Evolutionary conservation across 352 stramenopile species (phyloP), one percentile per base, ranked within the genome.

Genomic region (Phytophthora ramorum): DNA sequence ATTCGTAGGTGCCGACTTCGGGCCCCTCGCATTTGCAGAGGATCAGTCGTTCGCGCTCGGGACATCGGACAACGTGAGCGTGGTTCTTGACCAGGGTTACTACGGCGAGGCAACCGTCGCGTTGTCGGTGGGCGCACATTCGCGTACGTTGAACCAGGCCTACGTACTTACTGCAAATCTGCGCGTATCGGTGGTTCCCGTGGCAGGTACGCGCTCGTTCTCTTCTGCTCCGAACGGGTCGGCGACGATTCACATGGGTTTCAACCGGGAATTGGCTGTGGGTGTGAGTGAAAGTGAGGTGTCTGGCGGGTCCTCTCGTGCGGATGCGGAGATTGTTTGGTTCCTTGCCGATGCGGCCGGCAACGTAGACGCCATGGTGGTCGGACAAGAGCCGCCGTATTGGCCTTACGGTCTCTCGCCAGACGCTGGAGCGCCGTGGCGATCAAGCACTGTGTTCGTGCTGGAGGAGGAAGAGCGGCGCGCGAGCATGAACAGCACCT

Each of bases 191-290:
- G 43, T 67, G 41, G 28, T 60, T 12, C 63, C 63, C 30, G 34
- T 55, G 2, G 48, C 57, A 35, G 10, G 7, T 47, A 20, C 16
- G 20, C 58, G 58, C 14, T 57, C 51, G 17, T 63, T 57, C 37
- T 47, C 63, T 37, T 46, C 37, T 16, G 22, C 17, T 12, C 57
- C 43, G 32, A 58, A 51, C 44, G 63, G 34, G n/a, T 63, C 57
- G 0, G 51, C 34, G 24, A 0, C 55, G 41, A 62, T 67, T 28
- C 49, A 58, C 34, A 1, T 63, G 49, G 57, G 63, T 0, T 71
- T 63, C 45, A 71, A 71, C 30, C 57, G 35, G 26, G 22, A 67
- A 38, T 13, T 71, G 47, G 48, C 47, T 22, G 37, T 71, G 28
- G 34, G 19, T 3, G 56, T 66, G 56, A 53, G 17, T 19, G 51